Conservation (phyloP, 352 stramenopile genomes). For the Phytophthora tubulina region DNA sequence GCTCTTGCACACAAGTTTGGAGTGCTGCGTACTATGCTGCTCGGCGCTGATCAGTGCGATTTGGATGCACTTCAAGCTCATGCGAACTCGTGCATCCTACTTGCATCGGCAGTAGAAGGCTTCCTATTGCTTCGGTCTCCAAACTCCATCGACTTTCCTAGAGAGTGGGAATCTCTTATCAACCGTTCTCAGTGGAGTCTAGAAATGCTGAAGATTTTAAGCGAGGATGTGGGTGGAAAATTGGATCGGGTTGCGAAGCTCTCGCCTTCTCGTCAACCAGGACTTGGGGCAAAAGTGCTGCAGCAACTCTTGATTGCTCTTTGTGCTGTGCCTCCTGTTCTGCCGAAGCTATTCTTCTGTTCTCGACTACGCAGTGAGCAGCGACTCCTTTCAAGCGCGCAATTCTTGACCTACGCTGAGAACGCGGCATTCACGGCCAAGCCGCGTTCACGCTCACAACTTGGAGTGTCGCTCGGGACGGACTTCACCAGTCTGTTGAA, state of each 20-base stretch:
- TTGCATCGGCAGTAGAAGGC: conserved; percentile 44
- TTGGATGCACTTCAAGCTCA: conserved; percentile 42
- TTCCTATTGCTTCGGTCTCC: conserved; percentile 42
- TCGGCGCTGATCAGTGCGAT: conserved; percentile 41
- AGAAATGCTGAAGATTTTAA: conserved; percentile 23
- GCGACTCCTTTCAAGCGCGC: conserved; percentile 45
- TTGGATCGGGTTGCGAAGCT: conserved; percentile 43
- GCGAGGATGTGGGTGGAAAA: conserved; percentile 28
- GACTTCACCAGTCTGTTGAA: conserved; percentile 64
- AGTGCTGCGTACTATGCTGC: conserved; percentile 38
- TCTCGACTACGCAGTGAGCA: conserved; percentile 34
- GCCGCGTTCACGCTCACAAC: conserved; percentile 55
- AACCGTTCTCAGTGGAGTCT: conserved; percentile 26
- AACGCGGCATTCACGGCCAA: conserved; percentile 55
- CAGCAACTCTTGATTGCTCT: conserved; percentile 48
- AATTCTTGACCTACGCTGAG: conserved; percentile 62
- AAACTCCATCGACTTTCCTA: conserved; percentile 36
- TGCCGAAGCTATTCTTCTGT: conserved; percentile 59
- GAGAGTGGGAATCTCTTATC: neutral
- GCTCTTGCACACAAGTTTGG: conserved; percentile 38
- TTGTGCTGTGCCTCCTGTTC: conserved; percentile 37
- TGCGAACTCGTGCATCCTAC: conserved; percentile 34
- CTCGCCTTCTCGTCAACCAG: conserved; percentile 18
- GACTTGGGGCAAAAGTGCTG: conserved; percentile 45
- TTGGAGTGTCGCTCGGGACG: conserved; percentile 58